These are phyloP conservation scores for Lodderomyces jiufengensis DNA, from an alignment of 1,139 yeast genomes.

Conservation along the genomic window DNA sequence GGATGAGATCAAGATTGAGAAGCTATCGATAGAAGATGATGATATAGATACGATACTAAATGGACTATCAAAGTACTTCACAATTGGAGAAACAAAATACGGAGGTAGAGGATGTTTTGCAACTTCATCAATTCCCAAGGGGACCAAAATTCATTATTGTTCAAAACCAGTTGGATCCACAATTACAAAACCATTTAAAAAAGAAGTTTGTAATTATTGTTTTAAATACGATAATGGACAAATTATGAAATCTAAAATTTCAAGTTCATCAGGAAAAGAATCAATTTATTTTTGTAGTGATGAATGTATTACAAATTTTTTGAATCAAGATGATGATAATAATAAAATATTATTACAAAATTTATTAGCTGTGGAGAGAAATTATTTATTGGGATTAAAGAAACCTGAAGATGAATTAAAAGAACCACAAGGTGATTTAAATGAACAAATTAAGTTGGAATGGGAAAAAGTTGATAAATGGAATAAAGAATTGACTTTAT, in stretches of 20 bases:
- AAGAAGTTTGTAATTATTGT: slow-evolving; percentile 63
- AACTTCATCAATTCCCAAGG: slow-evolving; percentile 30
- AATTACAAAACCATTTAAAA: slow-evolving; percentile 52
- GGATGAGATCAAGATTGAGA: neutral
- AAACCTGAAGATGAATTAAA: slow-evolving; percentile 20
- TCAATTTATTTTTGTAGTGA: slow-evolving; percentile 54
- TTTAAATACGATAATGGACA: slow-evolving; percentile 49
- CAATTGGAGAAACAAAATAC: slow-evolving; percentile 40
- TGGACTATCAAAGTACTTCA: slow-evolving; percentile 29
- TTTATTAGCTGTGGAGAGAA: slow-evolving; percentile 27
- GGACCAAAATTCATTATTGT: slow-evolving; percentile 40
- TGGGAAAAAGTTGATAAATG: slow-evolving; percentile 34
- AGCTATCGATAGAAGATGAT: neutral
- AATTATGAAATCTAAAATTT: slow-evolving; percentile 38
- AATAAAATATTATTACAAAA: slow-evolving; percentile 20
- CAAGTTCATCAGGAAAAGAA: slow-evolving; percentile 46
- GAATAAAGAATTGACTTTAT: slow-evolving; percentile 27
- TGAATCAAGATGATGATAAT: slow-evolving; percentile 23
- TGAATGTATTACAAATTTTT: too few species aligned
- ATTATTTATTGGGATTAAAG: slow-evolving; percentile 21
- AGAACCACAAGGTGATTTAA: slow-evolving; percentile 17
- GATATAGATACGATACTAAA: slow-evolving; percentile 6
- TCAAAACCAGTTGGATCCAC: slow-evolving; percentile 45
- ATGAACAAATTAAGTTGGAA: slow-evolving; percentile 18
- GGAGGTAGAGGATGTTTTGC: slow-evolving; percentile 73